A percentile compares a stretch with the other conserved stretches of the same genome.
Evolutionary conservation across 345 rosid species (phyloP).

Genomic region (Psidium friedrichsthalianum): DNA sequence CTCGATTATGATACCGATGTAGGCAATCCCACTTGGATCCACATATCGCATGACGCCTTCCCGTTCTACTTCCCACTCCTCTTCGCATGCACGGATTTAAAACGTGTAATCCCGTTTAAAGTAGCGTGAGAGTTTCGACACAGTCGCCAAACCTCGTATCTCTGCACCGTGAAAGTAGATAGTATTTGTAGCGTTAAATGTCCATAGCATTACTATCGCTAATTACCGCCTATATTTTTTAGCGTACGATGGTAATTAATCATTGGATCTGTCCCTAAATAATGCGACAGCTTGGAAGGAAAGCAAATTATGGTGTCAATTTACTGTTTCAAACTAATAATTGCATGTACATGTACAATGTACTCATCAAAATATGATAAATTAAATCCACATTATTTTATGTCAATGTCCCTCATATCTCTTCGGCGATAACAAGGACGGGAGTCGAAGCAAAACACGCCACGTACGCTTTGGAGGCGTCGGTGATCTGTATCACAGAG

Average conservation of each 20-base stretch:
- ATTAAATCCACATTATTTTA: neutral
- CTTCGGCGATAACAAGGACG: neutral
- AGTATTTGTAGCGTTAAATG: too few species aligned
- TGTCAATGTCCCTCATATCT: neutral
- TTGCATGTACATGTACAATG: neutral
- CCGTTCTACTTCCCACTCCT: too few species aligned
- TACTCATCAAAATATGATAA: neutral
- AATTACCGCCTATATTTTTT: too few species aligned
- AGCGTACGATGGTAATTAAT: neutral
- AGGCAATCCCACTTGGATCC: too few species aligned
- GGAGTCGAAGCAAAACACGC: neutral
- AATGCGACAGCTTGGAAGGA: neutral
- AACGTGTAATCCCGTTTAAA: too few species aligned
- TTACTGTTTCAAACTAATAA: neutral
- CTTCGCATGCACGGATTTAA: too few species aligned
- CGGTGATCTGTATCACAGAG: neutral
- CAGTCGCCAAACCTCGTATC: too few species aligned
- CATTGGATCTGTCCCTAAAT: neutral
- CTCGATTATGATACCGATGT: too few species aligned
- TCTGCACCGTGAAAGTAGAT: too few species aligned
- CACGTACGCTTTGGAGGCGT: neutral
- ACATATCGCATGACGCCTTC: too few species aligned
- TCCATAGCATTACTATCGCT: too few species aligned
- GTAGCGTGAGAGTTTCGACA: too few species aligned
- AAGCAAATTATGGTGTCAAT: neutral